Base-by-base conservation (phyloP, 2,329 filamentous ascomycete species). In the Myriosclerotinia scirpicola region DNA sequence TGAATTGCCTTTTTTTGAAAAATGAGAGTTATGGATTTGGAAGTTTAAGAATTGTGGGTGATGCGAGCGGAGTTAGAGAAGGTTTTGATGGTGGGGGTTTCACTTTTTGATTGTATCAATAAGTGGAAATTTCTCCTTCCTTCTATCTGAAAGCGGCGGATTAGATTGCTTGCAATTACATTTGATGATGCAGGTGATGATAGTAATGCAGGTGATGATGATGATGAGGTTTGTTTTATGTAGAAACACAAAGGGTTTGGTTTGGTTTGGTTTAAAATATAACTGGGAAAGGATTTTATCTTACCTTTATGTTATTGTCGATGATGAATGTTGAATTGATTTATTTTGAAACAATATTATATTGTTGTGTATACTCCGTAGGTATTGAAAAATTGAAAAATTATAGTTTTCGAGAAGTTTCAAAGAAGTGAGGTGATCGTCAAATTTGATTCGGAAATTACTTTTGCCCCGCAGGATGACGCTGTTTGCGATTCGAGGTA, bases 11-110 rank as follows among this genome's bases (percentile, higher is more conserved):
- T 38, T 36, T 50, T 26, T n/a, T 1, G 34, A 38, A 58, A 42
- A 44, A 38, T 12, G 5, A 2, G 44, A 50, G 34, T 26, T 50
- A 38, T 60, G 56, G 17, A 50, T 22, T 60, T 22, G 42, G 17
- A 36, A 36, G 42, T 30, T 60, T 48, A 6, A 20, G 30, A 60
- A 48, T 38, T 60, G 58, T 60, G 58, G 58, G 58, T 50, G 30
- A 60, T 60, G 58, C 44, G 44, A 60, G 46, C 30, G 58, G 44
- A 59, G 26, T 48, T 5, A 26, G 48, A 36, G 38, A 7, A 2
- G 30, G 15, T 22, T 26, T 60, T 60, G 58, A 60, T 60, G 58
- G 58, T 60, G 58, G 58, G 56, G 30, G 34, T 38, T 60, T 60
- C 42, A 48, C 11, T n/a, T 40, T 9, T 36, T 34, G 22, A 12